Conservation (phyloP, 208 protist genomes). For the Leishmania mexicana region DNA sequence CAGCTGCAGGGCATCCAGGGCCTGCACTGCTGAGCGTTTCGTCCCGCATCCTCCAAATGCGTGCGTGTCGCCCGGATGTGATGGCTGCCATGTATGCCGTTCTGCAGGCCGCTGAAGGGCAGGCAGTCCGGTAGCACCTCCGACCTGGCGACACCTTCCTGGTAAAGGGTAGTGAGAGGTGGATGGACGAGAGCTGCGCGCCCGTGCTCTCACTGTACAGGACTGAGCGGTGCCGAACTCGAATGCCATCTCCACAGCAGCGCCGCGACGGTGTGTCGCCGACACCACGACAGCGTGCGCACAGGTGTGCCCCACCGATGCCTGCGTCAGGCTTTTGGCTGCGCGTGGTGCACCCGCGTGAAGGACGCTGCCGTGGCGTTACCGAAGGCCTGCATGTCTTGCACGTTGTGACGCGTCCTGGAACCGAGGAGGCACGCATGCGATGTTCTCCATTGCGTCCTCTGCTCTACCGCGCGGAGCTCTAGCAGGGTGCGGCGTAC, state of each 20-base stretch:
- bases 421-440: not conserved
- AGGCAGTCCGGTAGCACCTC: not conserved
- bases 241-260: conserved; percentile 1
- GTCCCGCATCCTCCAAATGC: not conserved
- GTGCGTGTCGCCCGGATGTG: not conserved
- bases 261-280: not conserved
- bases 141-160: not conserved
- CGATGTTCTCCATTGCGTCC: not conserved
- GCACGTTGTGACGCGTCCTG: not conserved
- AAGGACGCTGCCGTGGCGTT: not conserved
- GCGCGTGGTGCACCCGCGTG: not conserved
- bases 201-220: not conserved
- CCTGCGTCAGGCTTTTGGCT: not conserved
- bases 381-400: not conserved
- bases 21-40: not conserved
- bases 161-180: not conserved
- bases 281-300: not conserved
- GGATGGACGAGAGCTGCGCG: not conserved
- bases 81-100: not conserved
- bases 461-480: not conserved
- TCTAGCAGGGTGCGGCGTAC: not conserved
- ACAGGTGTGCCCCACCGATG: not conserved
- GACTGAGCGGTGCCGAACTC: not conserved
- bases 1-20: not conserved
- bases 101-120: not conserved